phyloP scores from a whole-genome alignment of 2,329 filamentous ascomycete species.

The Pseudocercospora fijiensis region DNA sequence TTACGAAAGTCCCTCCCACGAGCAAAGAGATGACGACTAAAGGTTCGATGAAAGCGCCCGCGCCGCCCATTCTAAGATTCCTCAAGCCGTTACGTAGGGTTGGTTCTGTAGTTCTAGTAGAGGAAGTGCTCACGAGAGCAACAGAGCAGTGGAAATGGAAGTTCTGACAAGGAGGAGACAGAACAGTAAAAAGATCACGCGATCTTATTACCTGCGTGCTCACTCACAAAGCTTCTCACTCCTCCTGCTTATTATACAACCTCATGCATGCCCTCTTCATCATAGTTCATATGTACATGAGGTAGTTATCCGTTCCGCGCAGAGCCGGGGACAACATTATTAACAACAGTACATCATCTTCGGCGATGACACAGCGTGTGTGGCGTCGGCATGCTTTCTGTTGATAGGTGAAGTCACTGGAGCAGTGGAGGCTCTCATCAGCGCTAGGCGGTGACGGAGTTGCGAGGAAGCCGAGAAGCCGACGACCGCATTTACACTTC shows the following conservation, averaged over 20 bases:
- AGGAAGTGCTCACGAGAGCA: neutral
- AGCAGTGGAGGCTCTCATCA: neutral
- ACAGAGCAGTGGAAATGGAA: no score
- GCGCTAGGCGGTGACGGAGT: neutral
- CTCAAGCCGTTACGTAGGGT: no score
- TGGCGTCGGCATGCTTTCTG: neutral
- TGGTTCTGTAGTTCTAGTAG: neutral
- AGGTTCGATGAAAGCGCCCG: slow-evolving; percentile 61
- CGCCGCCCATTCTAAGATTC: no score
- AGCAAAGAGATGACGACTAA: slow-evolving; percentile 60
- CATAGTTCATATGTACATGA: no score
- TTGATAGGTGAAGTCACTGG: neutral
- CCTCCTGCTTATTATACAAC: neutral
- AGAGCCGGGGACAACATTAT: no score
- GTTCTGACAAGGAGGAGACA: no score
- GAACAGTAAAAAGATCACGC: neutral
- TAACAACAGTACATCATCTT: no score
- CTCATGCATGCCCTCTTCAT: neutral
- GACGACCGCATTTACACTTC: neutral
- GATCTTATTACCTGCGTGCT: neutral
- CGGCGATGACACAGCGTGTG: neutral
- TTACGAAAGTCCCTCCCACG: slow-evolving; percentile 62
- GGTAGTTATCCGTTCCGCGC: no score
- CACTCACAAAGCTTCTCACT: neutral
- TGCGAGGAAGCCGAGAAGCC: neutral